phyloP scores from a whole-genome alignment of 345 rosid species.

The Cardamine resedifolia region DNA sequence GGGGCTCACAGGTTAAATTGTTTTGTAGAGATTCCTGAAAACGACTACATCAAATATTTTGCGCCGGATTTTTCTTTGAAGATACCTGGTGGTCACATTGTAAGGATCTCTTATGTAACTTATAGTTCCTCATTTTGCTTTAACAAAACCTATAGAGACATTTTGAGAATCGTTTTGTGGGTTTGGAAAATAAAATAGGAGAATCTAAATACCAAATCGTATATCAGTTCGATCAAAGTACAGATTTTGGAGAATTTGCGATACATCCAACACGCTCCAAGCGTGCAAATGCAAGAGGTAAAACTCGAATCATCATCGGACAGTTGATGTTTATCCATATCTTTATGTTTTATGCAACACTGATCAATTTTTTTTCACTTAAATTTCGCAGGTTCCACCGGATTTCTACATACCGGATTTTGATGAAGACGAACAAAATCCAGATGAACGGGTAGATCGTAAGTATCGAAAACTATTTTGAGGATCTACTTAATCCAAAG shows the following conservation, averaged over 20 bases:
- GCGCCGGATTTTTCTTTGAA: constrained; percentile 80
- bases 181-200: constrained; percentile 52
- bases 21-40: constrained; percentile 88
- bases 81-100: constrained; percentile 81
- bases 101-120: constrained; percentile 41
- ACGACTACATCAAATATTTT: constrained; percentile 81
- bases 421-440: too few species aligned
- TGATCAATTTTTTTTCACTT: too few species aligned
- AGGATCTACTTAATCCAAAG: not conserved
- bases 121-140: constrained; percentile 3
- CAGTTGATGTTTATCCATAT: too few species aligned
- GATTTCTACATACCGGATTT: too few species aligned
- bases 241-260: constrained; percentile 74
- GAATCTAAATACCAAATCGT: constrained; percentile 83
- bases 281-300: too few species aligned
- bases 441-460: constrained; percentile 81
- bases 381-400: too few species aligned
- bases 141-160: not conserved
- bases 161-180: not conserved
- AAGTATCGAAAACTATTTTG: constrained; percentile 37
- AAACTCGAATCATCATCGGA: too few species aligned
- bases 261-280: too few species aligned
- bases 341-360: too few species aligned
- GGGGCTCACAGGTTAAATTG: not conserved
- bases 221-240: constrained; percentile 73